Conservation (phyloP, 108 stramenopile genomes). For the Stephanodiscus triporus region DNA sequence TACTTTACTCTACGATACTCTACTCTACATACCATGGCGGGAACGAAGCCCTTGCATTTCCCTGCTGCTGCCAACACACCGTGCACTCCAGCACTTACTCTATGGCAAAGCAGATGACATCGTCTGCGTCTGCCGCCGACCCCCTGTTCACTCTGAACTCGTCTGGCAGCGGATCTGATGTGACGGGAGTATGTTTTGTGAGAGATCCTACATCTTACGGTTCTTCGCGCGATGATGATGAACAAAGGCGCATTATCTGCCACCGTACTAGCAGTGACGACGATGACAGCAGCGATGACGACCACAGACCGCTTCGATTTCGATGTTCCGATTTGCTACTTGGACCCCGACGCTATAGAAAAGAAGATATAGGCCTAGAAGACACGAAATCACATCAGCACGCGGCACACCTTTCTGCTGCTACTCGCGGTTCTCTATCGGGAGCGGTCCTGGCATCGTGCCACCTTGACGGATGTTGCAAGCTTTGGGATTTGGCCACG, state of each 20-base stretch:
- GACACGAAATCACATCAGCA: neutral
- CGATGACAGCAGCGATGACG: constrained; percentile 23
- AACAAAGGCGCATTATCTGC: neutral
- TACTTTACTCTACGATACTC: too few species aligned
- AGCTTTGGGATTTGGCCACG: constrained; percentile 54
- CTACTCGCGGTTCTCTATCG: constrained; percentile 29
- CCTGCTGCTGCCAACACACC: too few species aligned
- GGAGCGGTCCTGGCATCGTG: constrained; percentile 47
- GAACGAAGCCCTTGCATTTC: too few species aligned
- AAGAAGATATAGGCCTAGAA: constrained; percentile 4
- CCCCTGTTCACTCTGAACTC: constrained; percentile 44
- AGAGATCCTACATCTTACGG: constrained; percentile 11
- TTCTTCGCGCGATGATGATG: neutral
- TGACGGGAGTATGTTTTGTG: constrained; percentile 50
- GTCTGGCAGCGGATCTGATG: constrained; percentile 16
- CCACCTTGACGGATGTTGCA: constrained; percentile 42
- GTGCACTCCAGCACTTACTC: too few species aligned
- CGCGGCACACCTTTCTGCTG: constrained; percentile 42
- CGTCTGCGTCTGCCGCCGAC: constrained; percentile 14
- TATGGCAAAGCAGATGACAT: constrained; percentile 11
- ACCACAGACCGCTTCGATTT: constrained; percentile 26
- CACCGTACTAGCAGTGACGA: constrained; percentile 5
- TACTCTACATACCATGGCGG: too few species aligned
- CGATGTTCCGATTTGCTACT: constrained; percentile 43
- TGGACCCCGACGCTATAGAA: neutral